phyloP scores from a whole-genome alignment of 192 early-diverging fungal genomes.

The Podila epigama region DNA sequence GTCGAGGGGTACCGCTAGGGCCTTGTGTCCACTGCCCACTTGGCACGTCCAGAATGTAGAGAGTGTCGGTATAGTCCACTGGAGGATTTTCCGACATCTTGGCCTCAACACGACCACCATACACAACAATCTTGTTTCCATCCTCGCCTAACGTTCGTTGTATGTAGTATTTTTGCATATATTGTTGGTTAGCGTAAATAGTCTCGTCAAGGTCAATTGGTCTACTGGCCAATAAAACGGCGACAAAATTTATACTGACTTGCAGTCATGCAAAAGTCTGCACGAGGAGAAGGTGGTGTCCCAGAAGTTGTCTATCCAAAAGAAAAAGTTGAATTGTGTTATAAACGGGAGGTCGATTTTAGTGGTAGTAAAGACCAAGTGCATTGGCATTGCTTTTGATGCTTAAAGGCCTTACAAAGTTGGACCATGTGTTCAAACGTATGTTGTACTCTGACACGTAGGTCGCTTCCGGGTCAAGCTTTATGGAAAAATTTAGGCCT shows the following conservation, averaged over 20 bases:
- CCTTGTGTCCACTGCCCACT: conserved; percentile 3
- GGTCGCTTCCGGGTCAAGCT: conserved; percentile 8
- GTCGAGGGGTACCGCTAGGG: neutral
- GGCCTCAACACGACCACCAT: conserved; percentile 11
- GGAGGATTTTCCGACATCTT: neutral
- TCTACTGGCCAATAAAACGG: neutral
- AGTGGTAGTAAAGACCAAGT: too few relatives aligned
- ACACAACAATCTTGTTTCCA: conserved; percentile 17
- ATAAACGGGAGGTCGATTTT: neutral
- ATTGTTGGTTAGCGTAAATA: neutral
- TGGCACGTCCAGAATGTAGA: conserved; percentile 17
- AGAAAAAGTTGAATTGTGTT: neutral
- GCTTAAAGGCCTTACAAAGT: conserved; percentile 36
- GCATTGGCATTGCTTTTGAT: neutral
- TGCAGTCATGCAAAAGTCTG: conserved; percentile 23
- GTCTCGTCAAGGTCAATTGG: too few relatives aligned
- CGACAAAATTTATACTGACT: conserved; percentile 3
- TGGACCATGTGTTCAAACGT: conserved; percentile 6
- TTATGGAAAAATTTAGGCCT: conserved; percentile 5
- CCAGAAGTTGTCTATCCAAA: conserved; percentile 8
- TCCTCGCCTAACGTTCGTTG: conserved; percentile 7
- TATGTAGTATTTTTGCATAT: neutral
- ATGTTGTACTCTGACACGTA: conserved; percentile 24
- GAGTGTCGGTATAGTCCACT: conserved; percentile 4
- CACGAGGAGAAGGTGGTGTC: conserved; percentile 5